phyloP scores from a whole-genome alignment of 73 alveolate species.

The Paramecium primaurelia region DNA sequence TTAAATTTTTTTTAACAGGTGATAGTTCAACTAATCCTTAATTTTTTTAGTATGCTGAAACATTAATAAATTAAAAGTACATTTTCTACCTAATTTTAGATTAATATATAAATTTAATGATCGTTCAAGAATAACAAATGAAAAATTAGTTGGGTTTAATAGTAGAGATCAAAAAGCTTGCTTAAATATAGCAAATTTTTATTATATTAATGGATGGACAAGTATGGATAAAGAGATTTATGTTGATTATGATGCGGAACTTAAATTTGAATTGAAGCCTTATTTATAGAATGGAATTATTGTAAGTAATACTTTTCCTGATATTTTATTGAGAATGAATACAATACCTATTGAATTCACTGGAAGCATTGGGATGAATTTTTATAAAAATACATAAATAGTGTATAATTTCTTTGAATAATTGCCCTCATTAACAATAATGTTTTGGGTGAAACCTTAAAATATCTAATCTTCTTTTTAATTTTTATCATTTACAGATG shows the following conservation, averaged over 20 bases:
- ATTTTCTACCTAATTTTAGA: background rate
- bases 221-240: background rate
- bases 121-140: background rate
- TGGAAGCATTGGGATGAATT: background rate
- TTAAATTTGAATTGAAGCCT: background rate
- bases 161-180: background rate
- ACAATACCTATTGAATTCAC: background rate
- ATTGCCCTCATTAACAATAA: background rate
- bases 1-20: background rate
- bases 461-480: background rate
- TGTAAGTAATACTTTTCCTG: background rate
- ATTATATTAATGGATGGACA: background rate
- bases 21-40: background rate
- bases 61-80: background rate
- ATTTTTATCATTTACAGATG: background rate
- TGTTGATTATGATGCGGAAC: background rate
- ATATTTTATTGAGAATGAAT: background rate
- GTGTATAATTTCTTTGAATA: background rate
- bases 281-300: background rate
- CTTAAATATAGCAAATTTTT: background rate
- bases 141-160: background rate
- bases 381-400: background rate
- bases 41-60: background rate
- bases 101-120: background rate
- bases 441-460: background rate